Conservation (phyloP, 768 basidiomycete genomes). For the Suillus plorans region DNA sequence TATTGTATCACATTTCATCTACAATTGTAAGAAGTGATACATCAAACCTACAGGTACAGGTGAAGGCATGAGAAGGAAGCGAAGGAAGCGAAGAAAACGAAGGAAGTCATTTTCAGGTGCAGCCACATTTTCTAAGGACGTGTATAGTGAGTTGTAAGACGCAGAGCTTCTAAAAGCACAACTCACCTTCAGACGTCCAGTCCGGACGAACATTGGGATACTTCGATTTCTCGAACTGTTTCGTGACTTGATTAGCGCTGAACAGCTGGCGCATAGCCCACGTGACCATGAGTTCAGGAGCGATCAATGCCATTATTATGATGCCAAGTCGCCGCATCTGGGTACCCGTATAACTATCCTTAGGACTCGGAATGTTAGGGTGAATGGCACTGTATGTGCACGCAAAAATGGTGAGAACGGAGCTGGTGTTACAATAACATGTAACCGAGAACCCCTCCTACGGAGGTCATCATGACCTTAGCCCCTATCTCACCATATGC, state of each 20-base stretch:
- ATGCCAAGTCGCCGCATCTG: not conserved
- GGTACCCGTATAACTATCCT: not conserved
- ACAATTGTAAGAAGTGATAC: no score
- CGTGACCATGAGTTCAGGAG: not conserved
- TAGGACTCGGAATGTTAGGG: conserved; percentile 21
- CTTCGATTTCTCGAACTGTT: not conserved
- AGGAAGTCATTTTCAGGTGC: no score
- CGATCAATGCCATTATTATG: not conserved
- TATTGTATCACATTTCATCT: no score
- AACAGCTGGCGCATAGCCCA: conserved; percentile 21
- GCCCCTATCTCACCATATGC: no score
- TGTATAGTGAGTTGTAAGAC: no score
- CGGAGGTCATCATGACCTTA: no score
- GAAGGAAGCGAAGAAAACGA: no score
- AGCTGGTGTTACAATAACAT: no score
- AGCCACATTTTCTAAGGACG: no score
- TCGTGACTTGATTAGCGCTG: not conserved
- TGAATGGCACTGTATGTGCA: conserved; percentile 28
- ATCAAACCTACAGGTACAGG: no score
- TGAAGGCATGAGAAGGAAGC: no score
- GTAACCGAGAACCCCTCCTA: no score
- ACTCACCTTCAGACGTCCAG: not conserved
- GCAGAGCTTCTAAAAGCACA: not conserved
- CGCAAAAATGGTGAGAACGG: conserved; percentile 22
- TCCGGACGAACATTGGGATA: not conserved